Conservation (phyloP, 805 yeast species). For the Zygoascus flipseniorum region DNA sequence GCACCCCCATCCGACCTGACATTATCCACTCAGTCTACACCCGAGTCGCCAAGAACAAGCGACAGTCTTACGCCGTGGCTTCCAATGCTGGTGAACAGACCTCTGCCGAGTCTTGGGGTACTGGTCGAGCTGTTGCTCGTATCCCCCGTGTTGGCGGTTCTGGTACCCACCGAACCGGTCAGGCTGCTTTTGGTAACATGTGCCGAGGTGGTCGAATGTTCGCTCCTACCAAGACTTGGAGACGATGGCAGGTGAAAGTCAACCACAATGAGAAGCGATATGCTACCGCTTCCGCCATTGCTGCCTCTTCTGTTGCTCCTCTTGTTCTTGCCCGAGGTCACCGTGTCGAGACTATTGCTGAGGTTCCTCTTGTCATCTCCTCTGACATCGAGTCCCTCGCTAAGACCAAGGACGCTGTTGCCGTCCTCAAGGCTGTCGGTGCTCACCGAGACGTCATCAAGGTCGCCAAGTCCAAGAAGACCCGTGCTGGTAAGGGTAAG, state of each 20-base stretch:
- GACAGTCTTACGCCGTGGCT: conserved; percentile 99
- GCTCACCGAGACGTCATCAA: conserved; percentile 97
- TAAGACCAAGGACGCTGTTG: conserved; percentile 98
- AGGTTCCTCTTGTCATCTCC: conserved; percentile 96
- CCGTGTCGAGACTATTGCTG: conserved; percentile 97
- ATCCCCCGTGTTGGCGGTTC: conserved; percentile 99
- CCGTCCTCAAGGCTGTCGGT: conserved; percentile 95
- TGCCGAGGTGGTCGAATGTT: conserved; percentile 99
- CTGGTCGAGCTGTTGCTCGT: conserved; percentile 99
- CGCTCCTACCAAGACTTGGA: conserved; percentile 99
- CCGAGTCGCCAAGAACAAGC: conserved; percentile 99
- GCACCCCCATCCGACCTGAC: conserved; percentile 99
- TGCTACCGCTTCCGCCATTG: conserved; percentile 99
- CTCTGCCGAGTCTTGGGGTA: conserved; percentile 99
- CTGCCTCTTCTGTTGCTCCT: conserved; percentile 97
- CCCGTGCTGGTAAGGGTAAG: conserved; percentile 99
- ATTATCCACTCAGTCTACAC: conserved; percentile 98
- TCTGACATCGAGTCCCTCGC: conserved; percentile 83
- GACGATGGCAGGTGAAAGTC: conserved; percentile 99
- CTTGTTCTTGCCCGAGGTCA: conserved; percentile 99
- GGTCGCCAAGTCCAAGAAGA: conserved; percentile 96
- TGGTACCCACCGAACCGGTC: conserved; percentile 99
- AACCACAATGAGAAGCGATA: conserved; percentile 99
- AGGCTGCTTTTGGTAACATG: conserved; percentile 99
- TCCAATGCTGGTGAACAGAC: conserved; percentile 99